A percentile compares a stretch with the other conserved stretches of the same genome.
Conservation (phyloP, 768 basidiomycete species). For the Hericium alpestre region DNA sequence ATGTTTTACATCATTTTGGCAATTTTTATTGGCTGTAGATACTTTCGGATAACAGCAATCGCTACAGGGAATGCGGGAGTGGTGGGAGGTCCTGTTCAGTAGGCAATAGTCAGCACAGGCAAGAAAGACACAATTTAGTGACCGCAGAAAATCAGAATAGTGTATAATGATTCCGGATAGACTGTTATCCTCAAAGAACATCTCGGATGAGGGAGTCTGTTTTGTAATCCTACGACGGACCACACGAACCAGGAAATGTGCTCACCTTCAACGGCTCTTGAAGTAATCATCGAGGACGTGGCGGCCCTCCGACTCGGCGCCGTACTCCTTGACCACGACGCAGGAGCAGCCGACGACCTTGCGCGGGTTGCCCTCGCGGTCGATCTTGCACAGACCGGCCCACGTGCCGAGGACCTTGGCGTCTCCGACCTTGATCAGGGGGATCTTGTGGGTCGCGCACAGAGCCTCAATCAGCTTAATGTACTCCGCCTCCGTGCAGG, state of each 20-base stretch:
- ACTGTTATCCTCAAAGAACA: conserved; percentile 59
- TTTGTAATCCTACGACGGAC: conserved; percentile 52
- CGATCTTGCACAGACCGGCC: conserved; percentile 99
- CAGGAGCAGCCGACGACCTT: conserved; percentile 91
- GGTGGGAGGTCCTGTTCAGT: too few relatives aligned
- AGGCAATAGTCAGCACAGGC: background rate
- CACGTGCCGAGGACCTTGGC: conserved; percentile 96
- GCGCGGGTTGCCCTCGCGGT: conserved; percentile 95
- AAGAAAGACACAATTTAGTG: background rate
- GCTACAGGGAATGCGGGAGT: too few relatives aligned
- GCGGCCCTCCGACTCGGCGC: conserved; percentile 87
- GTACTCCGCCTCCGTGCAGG: conserved; percentile 98
- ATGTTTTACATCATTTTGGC: too few relatives aligned
- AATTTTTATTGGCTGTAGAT: too few relatives aligned
- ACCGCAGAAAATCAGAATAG: conserved; percentile 47
- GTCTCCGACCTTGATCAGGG: conserved; percentile 98
- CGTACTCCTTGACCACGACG: conserved; percentile 98
- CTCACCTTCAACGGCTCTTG: conserved; percentile 72
- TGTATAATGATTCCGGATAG: conserved; percentile 89
- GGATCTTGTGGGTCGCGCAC: conserved; percentile 98
- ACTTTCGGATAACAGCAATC: too few relatives aligned
- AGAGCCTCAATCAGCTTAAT: conserved; percentile 99
- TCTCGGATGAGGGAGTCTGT: conserved; percentile 90
- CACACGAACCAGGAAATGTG: conserved; percentile 14
- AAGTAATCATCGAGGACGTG: conserved; percentile 93